Base-by-base conservation (phyloP, 805 yeast genomes). In the Metschnikowia koreensis region DNA sequence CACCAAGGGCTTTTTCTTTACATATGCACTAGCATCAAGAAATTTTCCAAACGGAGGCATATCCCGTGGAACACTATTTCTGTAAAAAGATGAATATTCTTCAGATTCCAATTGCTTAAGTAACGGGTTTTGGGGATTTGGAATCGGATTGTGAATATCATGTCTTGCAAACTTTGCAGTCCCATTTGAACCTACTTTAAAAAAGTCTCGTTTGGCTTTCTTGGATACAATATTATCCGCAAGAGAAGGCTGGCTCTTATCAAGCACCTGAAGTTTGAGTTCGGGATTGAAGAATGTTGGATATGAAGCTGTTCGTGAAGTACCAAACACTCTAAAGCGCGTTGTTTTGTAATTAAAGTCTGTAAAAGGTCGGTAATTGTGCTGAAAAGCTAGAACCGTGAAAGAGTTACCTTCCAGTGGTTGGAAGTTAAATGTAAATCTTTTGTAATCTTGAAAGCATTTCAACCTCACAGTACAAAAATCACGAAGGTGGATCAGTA, bases 31-130 rank as follows among this genome's bases (percentile, higher is more conserved):
- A 1, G 68, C 50, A 51, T 72, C 75, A 43, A 61, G 61, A 42
- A 68, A 71, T 6, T 55, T 49, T 1, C 75, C 77, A 55, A 74
- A 74, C 1, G 78, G 77, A 1, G 78, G 79, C 48, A 67, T 50
- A 11, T 66, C 60, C 43, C 61, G 59, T 6, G 75, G 70, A 15
- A 71, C 59, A 52, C 56, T 59, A 31, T 44, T 46, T 27, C 39
- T 39, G 31, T 43, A 56, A 58, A 40, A 38, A 8, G 55, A 38
- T 5, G 55, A 45, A 26, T 31, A 22, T 29, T 44, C 39, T 31
- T 33, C 46, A 22, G 44, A 44, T n/a, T 52, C 36, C 15, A 38
- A 50, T 16, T 66, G 66, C 6, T 42, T 40, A 13, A 68, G 50
- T 15, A 68, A 55, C 6, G 65, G 63, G 51, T 63, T 66, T 7